A percentile compares a stretch with the other conserved stretches of the same genome.
Conservation (phyloP, 352 stramenopile genomes). For the Blastocystis hominis region DNA sequence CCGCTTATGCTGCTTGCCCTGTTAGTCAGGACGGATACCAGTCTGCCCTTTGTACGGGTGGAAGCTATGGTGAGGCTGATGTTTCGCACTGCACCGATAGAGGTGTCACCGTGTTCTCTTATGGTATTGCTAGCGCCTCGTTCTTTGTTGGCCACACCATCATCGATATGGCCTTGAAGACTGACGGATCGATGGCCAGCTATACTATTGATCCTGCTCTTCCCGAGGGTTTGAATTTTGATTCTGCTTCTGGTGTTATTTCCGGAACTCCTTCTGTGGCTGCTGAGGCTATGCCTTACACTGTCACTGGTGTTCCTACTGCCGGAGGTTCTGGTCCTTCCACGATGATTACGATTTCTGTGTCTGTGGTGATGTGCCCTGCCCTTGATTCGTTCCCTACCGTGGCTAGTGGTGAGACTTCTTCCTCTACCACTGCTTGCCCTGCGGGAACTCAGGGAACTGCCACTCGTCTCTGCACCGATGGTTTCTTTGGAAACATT, state of each 20-base stretch:
- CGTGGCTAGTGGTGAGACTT: not conserved
- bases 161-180: not conserved
- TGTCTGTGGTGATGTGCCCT: not conserved
- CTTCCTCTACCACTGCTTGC: not conserved
- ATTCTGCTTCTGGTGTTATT: not conserved
- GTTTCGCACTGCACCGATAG: not conserved
- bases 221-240: conserved; percentile 2
- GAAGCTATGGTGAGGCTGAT: not conserved
- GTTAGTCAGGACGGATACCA: not conserved
- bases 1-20: not conserved
- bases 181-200: not conserved
- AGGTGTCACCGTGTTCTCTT: conserved; percentile 10
- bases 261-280: not conserved
- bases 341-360: not conserved
- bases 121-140: not conserved
- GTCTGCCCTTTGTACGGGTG: not conserved
- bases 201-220: not conserved
- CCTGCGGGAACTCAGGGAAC: not conserved
- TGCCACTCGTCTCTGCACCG: not conserved
- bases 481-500: not conserved
- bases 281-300: not conserved
- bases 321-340: not conserved
- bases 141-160: not conserved
- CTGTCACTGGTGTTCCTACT: not conserved
- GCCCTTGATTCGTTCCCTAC: conserved; percentile 5